phyloP scores from a whole-genome alignment of 306 rosid species.

The Medicago arabica region DNA sequence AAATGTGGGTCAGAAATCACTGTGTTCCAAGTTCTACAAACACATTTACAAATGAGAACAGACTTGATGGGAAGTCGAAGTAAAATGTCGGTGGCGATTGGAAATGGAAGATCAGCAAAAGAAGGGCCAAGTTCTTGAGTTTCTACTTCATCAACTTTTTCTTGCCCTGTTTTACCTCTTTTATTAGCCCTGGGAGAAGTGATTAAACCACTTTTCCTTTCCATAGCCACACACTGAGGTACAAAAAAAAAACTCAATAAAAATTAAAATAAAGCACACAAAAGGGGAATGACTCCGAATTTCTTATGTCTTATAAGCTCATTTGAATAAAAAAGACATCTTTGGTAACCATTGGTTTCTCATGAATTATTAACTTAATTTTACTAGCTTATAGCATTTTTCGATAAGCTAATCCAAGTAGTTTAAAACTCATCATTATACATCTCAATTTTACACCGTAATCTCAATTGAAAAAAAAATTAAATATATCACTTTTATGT shows the following conservation, averaged over 20 bases:
- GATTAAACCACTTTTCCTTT: neutral
- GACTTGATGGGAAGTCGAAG: neutral
- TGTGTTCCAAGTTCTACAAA: neutral
- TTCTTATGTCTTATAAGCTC: too few relatives aligned
- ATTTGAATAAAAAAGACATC: too few relatives aligned
- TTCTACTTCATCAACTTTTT: neutral
- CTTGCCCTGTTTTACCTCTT: neutral
- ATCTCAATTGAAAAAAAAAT: too few relatives aligned
- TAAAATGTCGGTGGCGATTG: neutral
- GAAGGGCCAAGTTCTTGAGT: neutral
- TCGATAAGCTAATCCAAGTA: too few relatives aligned
- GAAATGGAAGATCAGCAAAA: neutral
- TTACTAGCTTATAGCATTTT: too few relatives aligned
- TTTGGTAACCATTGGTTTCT: too few relatives aligned
- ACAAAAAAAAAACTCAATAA: neutral
- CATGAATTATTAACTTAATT: too few relatives aligned
- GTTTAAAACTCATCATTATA: too few relatives aligned
- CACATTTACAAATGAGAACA: neutral
- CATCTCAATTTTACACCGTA: too few relatives aligned
- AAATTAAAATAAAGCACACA: neutral
- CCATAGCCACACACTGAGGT: neutral
- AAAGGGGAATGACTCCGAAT: too few relatives aligned
- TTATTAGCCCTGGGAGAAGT: too few relatives aligned
- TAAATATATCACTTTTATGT: too few relatives aligned
- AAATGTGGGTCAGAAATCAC: neutral